These are phyloP conservation scores for Brassica juncea DNA, from an alignment of 345 rosid species.

Conservation along the genomic window DNA sequence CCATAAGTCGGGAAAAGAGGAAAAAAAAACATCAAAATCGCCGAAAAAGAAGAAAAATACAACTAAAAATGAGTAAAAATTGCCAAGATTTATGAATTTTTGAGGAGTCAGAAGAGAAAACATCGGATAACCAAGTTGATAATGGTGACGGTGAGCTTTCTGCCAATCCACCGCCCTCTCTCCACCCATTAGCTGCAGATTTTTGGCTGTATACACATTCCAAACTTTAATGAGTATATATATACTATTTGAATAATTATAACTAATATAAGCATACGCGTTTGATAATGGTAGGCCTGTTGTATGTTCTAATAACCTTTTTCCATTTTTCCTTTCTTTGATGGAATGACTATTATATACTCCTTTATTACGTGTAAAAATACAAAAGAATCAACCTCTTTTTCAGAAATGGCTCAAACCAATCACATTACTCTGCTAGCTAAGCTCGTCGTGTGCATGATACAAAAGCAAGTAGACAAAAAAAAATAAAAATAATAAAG, in stretches of 20 bases:
- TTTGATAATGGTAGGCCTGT: conserved; percentile 30
- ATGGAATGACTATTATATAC: conserved; percentile 32
- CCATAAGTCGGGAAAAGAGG: not conserved
- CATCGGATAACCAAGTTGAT: conserved; percentile 49
- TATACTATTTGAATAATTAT: not conserved
- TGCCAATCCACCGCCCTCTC: conserved; percentile 33
- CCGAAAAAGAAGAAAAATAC: conserved; percentile 3
- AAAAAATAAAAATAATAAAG: not conserved
- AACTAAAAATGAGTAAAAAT: conserved; percentile 1
- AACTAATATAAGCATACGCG: not conserved
- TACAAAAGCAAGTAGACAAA: conserved; percentile 9
- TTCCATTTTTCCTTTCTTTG: conserved; percentile 19
- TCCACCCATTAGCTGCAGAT: conserved; percentile 52
- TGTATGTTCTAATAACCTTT: conserved; percentile 6
- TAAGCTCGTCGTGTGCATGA: conserved; percentile 40
- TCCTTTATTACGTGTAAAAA: conserved; percentile 41
- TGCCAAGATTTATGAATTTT: conserved; percentile 7
- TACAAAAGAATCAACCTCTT: conserved; percentile 17
- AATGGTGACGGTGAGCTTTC: conserved; percentile 41
- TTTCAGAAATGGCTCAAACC: conserved; percentile 29
- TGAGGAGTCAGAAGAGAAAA: conserved; percentile 46
- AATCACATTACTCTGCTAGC: conserved; percentile 41
- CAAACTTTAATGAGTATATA: conserved; percentile 20
- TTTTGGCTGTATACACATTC: conserved; percentile 51
- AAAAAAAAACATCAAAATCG: not conserved